Evolutionary conservation across 1,139 yeast species (phyloP).

Genomic region (Magnusiomyces fungicola): DNA sequence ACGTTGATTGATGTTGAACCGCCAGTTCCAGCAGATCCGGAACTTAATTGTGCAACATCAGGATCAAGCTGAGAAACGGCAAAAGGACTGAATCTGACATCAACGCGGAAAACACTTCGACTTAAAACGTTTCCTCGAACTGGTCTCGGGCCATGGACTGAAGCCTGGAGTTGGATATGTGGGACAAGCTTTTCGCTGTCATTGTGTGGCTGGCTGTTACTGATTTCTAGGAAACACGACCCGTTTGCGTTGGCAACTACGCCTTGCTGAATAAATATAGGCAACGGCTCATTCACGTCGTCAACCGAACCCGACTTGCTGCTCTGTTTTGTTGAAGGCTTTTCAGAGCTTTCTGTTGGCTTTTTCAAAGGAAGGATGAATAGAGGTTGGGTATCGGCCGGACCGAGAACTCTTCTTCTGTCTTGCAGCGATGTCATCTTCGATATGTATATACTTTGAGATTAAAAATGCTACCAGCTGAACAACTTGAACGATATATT

Average conservation of each 20-base stretch:
- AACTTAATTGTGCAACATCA: slow-evolving; percentile 12
- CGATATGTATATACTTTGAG: too few species aligned
- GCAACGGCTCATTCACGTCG: too few species aligned
- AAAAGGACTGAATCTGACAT: slow-evolving; percentile 52
- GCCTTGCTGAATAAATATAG: slow-evolving; percentile 46
- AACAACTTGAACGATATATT: too few species aligned
- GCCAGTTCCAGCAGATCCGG: slow-evolving; percentile 29
- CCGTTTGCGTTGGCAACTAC: slow-evolving; percentile 72
- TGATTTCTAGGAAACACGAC: slow-evolving; percentile 69
- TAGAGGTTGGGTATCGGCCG: slow-evolving; percentile 30
- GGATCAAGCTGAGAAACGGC: slow-evolving; percentile 23
- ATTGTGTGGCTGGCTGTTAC: slow-evolving; percentile 22
- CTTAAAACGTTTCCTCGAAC: slow-evolving; percentile 68
- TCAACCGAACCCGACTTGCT: slow-evolving; percentile 1
- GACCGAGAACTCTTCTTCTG: slow-evolving; percentile 34
- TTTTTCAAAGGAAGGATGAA: slow-evolving; percentile 7
- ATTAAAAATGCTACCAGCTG: too few species aligned
- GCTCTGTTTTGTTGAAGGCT: not conserved
- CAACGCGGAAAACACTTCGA: slow-evolving; percentile 61
- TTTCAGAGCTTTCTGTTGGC: slow-evolving; percentile 5
- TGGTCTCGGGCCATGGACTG: slow-evolving; percentile 88
- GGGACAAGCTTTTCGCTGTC: not conserved
- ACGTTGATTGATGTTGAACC: slow-evolving; percentile 17
- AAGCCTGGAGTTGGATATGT: slow-evolving; percentile 51
- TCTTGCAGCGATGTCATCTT: slow-evolving; percentile 21